Evolutionary conservation across 2,329 filamentous ascomycete genomes (phyloP).

Genomic region (Penicillium paneum): DNA sequence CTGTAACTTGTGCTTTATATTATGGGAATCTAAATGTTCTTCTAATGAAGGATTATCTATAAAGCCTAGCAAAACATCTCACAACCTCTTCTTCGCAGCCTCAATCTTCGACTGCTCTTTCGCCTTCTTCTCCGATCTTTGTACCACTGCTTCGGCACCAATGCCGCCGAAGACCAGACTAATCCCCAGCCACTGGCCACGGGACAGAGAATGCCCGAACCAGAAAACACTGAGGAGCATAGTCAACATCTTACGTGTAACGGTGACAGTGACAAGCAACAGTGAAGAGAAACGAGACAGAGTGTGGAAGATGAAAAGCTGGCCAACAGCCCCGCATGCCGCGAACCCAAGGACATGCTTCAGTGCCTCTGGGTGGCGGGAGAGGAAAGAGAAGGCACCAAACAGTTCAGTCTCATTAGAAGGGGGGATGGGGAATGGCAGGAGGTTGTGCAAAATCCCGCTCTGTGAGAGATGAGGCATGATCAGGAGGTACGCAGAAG

Average conservation of each 20-base stretch:
- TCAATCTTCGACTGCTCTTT: constrained; percentile 65
- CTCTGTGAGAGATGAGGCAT: constrained; percentile 76
- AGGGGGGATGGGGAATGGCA: constrained; percentile 57
- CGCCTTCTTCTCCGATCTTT: constrained; percentile 74
- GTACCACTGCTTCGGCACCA: constrained; percentile 81
- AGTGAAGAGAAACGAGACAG: constrained; percentile 88
- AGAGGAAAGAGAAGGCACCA: constrained; percentile 77
- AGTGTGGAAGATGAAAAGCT: constrained; percentile 97
- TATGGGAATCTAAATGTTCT: neutral
- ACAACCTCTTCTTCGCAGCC: constrained; percentile 31
- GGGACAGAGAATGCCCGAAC: constrained; percentile 81
- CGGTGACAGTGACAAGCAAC: constrained; percentile 90
- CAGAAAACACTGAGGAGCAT: constrained; percentile 96
- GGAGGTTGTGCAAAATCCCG: constrained; percentile 61
- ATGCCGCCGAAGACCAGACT: constrained; percentile 92
- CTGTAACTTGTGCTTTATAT: neutral
- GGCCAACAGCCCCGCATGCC: constrained; percentile 83
- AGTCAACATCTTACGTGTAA: constrained; percentile 98
- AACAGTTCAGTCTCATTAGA: constrained; percentile 71
- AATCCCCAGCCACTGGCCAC: constrained; percentile 94
- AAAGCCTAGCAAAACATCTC: neutral
- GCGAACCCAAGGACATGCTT: constrained; percentile 88
- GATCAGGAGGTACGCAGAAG: constrained; percentile 69
- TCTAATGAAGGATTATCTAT: neutral
- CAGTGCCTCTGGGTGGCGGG: constrained; percentile 74